phyloP scores from a whole-genome alignment of 257 asterid genomes.

The Hygrophila difformis region DNA sequence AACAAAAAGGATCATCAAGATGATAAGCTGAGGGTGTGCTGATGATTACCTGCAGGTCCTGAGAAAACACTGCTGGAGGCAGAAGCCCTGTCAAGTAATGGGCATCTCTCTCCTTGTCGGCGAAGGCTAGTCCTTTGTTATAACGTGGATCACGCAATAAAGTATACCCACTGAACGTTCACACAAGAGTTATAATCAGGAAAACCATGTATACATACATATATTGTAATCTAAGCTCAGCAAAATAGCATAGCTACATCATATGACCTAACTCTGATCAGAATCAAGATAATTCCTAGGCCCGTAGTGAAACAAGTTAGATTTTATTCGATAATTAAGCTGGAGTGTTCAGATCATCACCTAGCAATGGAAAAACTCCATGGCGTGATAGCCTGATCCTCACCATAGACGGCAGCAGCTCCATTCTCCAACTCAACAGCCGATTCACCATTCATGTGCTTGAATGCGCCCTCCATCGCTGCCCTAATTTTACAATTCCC shows the following conservation, averaged over 20 bases:
- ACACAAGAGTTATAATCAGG: not conserved
- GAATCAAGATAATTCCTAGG: not conserved
- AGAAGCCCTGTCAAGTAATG: conserved; percentile 87
- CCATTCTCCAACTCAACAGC: conserved; percentile 64
- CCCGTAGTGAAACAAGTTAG: not conserved
- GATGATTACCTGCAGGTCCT: conserved; percentile 77
- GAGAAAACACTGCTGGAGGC: conserved; percentile 64
- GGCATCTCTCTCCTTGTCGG: conserved; percentile 76
- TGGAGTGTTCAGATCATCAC: too few species aligned
- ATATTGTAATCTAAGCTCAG: not conserved
- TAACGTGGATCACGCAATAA: conserved; percentile 85
- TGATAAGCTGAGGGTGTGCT: not conserved
- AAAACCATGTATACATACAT: not conserved
- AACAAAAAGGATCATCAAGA: not conserved
- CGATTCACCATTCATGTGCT: conserved; percentile 36
- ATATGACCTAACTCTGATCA: not conserved
- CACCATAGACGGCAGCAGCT: conserved; percentile 74
- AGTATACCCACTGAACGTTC: conserved; percentile 51
- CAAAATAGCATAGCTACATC: not conserved
- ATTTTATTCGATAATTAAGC: too few species aligned
- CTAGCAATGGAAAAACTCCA: conserved; percentile 84
- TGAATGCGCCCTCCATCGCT: conserved; percentile 39
- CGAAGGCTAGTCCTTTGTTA: conserved; percentile 88
- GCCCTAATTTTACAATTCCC: conserved; percentile 14
- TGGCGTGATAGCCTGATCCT: conserved; percentile 78